phyloP scores from a whole-genome alignment of 345 rosid genomes.

The Eucalyptus polyanthemos region DNA sequence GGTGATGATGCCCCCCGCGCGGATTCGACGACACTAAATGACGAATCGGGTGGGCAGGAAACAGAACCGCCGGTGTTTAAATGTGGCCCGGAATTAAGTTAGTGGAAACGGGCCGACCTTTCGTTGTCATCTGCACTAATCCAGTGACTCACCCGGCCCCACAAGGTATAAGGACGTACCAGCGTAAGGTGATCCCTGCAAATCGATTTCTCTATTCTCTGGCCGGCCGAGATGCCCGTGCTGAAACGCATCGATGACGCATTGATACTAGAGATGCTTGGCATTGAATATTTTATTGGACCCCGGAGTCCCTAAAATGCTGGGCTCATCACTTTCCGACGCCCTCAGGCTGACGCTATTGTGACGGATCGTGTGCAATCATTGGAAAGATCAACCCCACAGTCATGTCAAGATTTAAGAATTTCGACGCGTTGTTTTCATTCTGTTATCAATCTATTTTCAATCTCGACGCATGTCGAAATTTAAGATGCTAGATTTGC shows the following conservation, averaged over 20 bases:
- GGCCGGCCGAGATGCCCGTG: not conserved
- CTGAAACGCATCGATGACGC: not conserved
- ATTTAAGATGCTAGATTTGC: too few relatives aligned
- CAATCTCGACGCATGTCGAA: too few relatives aligned
- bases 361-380: not conserved
- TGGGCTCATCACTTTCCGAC: not conserved
- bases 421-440: too few relatives aligned
- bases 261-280: not conserved
- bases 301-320: not conserved
- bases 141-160: too few relatives aligned
- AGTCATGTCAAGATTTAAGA: too few relatives aligned
- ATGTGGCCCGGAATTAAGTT: not conserved
- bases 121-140: not conserved
- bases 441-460: rapidly evolving
- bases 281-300: not conserved
- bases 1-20: not conserved
- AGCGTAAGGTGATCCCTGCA: not conserved
- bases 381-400: too few relatives aligned
- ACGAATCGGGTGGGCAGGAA: not conserved
- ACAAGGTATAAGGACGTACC: not conserved
- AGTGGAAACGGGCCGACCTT: not conserved
- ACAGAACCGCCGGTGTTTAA: not conserved
- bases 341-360: rapidly evolving
- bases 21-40: not conserved
- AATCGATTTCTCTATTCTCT: not conserved